These are phyloP conservation scores for Echinochloa phyllopogon DNA, from an alignment of 176 grass and related monocot genomes.

Conservation along the genomic window DNA sequence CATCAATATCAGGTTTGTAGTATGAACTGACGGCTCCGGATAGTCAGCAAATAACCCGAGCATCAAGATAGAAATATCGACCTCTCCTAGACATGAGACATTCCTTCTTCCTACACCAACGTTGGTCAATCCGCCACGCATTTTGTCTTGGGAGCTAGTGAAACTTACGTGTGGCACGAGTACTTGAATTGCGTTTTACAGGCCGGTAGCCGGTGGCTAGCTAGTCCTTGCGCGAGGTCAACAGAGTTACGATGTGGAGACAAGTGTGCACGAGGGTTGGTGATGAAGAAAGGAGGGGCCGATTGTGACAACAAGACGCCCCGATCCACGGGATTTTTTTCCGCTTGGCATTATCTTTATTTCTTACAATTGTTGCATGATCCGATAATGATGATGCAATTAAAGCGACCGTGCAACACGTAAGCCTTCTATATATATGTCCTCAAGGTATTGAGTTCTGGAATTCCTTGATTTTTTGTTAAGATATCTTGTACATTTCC, in stretches of 20 bases:
- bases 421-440: not conserved
- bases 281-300: not conserved
- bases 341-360: not conserved
- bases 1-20: not conserved
- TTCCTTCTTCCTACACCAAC: not conserved
- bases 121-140: not conserved
- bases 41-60: not conserved
- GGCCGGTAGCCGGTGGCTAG: not conserved
- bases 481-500: not conserved
- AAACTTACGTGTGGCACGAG: not conserved
- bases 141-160: not conserved
- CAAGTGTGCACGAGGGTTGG: conserved; percentile 38
- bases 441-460: too few relatives aligned
- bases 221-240: not conserved
- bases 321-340: not conserved
- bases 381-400: not conserved
- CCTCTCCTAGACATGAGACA: not conserved
- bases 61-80: not conserved
- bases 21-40: not conserved
- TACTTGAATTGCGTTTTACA: not conserved
- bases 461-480: not conserved
- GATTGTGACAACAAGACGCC: not conserved
- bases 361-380: not conserved
- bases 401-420: not conserved
- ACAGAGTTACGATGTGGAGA: not conserved